These are phyloP conservation scores for Phytophthora palmivora DNA, from an alignment of 352 stramenopile species.

Conservation along the genomic window DNA sequence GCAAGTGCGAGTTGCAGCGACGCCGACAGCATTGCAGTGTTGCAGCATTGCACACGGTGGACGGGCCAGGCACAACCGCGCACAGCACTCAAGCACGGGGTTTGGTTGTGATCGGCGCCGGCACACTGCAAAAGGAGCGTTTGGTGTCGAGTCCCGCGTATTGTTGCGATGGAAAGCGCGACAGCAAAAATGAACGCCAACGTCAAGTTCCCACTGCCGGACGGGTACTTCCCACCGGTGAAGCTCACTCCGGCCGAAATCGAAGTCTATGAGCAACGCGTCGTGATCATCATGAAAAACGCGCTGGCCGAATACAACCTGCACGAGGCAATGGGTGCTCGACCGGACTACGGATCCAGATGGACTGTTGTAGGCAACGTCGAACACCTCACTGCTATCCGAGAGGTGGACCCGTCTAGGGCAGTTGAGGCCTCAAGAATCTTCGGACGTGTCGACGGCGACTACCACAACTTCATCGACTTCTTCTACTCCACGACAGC, in stretches of 20 bases:
- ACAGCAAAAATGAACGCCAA: constrained; percentile 31
- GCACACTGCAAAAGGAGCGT: constrained; percentile 47
- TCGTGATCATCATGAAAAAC: constrained; percentile 52
- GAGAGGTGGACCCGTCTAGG: constrained; percentile 43
- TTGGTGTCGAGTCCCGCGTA: constrained; percentile 8
- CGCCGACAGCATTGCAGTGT: constrained; percentile 37
- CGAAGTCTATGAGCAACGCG: constrained; percentile 44
- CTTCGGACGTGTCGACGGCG: constrained; percentile 65
- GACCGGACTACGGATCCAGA: constrained; percentile 45
- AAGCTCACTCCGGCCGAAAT: constrained; percentile 37
- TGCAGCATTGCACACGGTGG: constrained; percentile 46
- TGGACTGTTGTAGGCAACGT: constrained; percentile 46
- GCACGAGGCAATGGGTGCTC: constrained; percentile 46
- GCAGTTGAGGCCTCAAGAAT: constrained; percentile 53
- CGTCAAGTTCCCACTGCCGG: constrained; percentile 46
- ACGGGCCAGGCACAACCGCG: constrained; percentile 33
- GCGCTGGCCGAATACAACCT: constrained; percentile 52
- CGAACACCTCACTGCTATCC: constrained; percentile 48
- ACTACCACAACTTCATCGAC: constrained; percentile 73
- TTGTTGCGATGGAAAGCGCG: neutral
- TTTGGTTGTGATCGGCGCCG: constrained; percentile 17
- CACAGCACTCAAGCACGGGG: constrained; percentile 16
- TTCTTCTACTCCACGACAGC: constrained; percentile 69
- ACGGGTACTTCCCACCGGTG: constrained; percentile 48
- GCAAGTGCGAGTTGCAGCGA: constrained; percentile 24